Percentiles rank a stretch among this genome's conserved stretches.
Evolutionary conservation across 495 filamentous ascomycete genomes (phyloP).

Genomic region (Evansstolkia leycettana): DNA sequence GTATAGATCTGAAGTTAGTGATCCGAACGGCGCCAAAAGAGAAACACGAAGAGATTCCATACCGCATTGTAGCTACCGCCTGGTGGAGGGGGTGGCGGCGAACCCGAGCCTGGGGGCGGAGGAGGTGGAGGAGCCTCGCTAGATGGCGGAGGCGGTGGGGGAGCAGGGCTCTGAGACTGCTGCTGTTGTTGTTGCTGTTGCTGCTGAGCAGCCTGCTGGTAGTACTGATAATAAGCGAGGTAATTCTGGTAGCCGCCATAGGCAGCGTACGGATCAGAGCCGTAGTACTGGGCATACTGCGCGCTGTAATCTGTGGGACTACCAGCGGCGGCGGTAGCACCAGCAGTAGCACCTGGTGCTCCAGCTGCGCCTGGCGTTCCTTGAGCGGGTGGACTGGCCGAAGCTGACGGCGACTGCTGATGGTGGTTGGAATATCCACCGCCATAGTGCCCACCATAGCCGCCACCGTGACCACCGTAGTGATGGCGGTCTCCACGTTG

Average conservation of each 20-base stretch:
- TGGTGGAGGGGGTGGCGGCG: slow-evolving; percentile 54
- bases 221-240: slow-evolving; percentile 55
- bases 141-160: slow-evolving; percentile 47
- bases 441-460: slow-evolving; percentile 21
- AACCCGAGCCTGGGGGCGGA: slow-evolving; percentile 45
- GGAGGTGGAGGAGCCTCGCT: slow-evolving; percentile 57
- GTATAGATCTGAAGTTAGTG: background rate
- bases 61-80: slow-evolving; percentile 58
- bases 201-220: slow-evolving; percentile 49
- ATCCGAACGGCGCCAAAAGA: too few species aligned
- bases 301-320: slow-evolving; percentile 52
- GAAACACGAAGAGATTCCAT: slow-evolving; percentile 5
- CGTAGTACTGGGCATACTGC: slow-evolving; percentile 78
- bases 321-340: slow-evolving; percentile 27
- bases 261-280: slow-evolving; percentile 75
- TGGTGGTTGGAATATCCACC: slow-evolving; percentile 28
- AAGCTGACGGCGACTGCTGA: slow-evolving; percentile 25
- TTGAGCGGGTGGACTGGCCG: slow-evolving; percentile 24
- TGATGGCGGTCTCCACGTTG: slow-evolving; percentile 20
- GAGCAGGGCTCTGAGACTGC: slow-evolving; percentile 32
- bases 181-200: slow-evolving; percentile 26
- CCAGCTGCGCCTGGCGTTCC: slow-evolving; percentile 21
- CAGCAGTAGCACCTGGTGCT: slow-evolving; percentile 24
- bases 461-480: slow-evolving; percentile 15
- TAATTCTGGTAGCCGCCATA: slow-evolving; percentile 84